Base-by-base conservation (phyloP, 352 stramenopile species). In the Pythium grandisporangium region DNA sequence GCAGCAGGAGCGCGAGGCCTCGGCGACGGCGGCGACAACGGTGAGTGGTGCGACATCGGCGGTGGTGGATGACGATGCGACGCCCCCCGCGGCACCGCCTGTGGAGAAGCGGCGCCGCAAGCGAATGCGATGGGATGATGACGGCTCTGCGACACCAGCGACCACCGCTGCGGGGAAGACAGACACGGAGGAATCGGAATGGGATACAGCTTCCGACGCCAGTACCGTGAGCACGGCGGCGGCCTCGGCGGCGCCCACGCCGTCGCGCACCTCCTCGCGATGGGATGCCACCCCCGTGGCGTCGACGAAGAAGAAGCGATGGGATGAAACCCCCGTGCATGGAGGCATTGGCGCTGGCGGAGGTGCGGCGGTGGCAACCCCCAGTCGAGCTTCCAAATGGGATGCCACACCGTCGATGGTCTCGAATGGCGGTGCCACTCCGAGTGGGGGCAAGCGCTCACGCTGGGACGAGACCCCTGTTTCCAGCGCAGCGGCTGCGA, bases 381-480 rank as follows among this genome's bases (percentile, higher is more conserved):
- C 49, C 0, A 49, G 44, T 12, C 24, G 50, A 16, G n/a, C n/a
- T n/a, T 84, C 70, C 21, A 95, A 92, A 49, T 98, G 95, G 95
- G 93, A 98, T 58, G 90, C 91, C 36, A 98, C 95, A 16, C 93
- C 95, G 3, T 66, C 83, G 6, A 43, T 51, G 4, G 45, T 55
- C 7, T 57, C 61, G 22, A 48, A 70, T 35, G 69, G 52, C 11
- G 72, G 64, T 13, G 65, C 55, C 22, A 91, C 69, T 2, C 66
- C 76, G 1, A 64, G 61, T 12, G 75, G 67, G 12, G 65, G 68
- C 13, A 98, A 97, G 60, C 81, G 86, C 20, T 98, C 87, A 17
- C 80, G 96, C 23, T 99, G 96, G 96, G 96, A 98, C 66, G 93
- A 97, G 57, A 98, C 95, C 1, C 94, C 95, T 0, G 59, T 97